Base-by-base conservation (phyloP, 768 basidiomycete species). In the Lactarius trivialis region DNA sequence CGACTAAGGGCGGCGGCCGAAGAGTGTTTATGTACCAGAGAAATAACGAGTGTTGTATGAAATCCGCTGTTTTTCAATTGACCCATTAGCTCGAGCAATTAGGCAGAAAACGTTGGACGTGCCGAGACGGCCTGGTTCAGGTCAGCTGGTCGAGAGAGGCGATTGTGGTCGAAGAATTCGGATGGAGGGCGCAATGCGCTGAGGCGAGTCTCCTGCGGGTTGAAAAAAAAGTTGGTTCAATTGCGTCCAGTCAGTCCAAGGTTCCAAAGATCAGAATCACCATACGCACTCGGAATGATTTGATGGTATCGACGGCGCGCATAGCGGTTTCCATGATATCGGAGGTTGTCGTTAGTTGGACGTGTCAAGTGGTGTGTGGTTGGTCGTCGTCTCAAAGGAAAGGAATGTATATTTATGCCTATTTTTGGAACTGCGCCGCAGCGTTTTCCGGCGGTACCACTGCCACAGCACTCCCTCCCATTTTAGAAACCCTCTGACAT, bases 41-140 rank as follows among this genome's bases (percentile, higher is more conserved):
- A 91, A 91, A 72, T 91, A 91, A 54, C 89, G 86, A 43, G 93
- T 93, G 77, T 96, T 96, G 78, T 96, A 93, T 26, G 91, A 91
- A 82, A 95, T 91, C 62, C 93, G 85, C 92, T 93, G 70, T 63
- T 43, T 33, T 57, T 26, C 32, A 21, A 17, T 36, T 39, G 28
- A 33, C 49, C 50, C 32, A 50, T 45, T 37, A 55, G 60, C 33
- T 41, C 34, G 19, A 49, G 34, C 28, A 37, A 58, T 32, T 64
- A 28, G 53, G 34, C 24, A n/a, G n/a, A 41, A n/a, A 36, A 37
- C 48, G n/a, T n/a, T n/a, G n/a, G 32, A 76, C 85, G 70, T 65
- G 89, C 89, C 67, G 85, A 82, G 39, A 86, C 87, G 50, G 89
- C 89, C 64, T 85, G 81, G 72, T 91, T 90, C 52, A 91, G 71